Evolutionary conservation across 305 asterid genomes (phyloP), one percentile per base, ranked within the genome.

Genomic region (Ajuga reptans): DNA sequence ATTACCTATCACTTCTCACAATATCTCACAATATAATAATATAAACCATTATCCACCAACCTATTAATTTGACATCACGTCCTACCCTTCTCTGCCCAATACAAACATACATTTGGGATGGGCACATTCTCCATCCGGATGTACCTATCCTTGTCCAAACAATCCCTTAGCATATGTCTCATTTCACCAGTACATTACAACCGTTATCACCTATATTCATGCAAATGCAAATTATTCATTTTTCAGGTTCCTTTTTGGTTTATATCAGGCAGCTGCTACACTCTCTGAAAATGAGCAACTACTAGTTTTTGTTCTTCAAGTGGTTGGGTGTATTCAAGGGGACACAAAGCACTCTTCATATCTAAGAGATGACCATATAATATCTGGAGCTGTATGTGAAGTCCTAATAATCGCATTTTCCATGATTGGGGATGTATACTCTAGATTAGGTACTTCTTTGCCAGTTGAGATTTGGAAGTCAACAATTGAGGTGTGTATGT

Each of bases 371-470:
- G 71, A 65, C 64, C 66, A 69, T 59, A 78, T 74, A 60, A 47
- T 59, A 60, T 66, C 80, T 53, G 81, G 72, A 68, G 67, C 75
- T 75, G 68, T 65, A 0, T 80, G 79, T 82, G 96, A 86, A 79
- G 79, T 81, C 56, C 81, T 88, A 69, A 84, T 75, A 56, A 73
- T 79, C 76, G 87, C 91, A 61, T 84, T 89, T 69, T 55, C 83
- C 56, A 83, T 88, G 87, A 83, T 84, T 73, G 87, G 95, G 56
- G 91, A 89, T 72, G 80, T 88, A 36, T 83, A 86, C 81, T 84
- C 86, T 45, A 84, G 81, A 79, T 85, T 80, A 69, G 90, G 93
- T 66, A 72, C 88, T 72, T 82, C 90, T 51, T 77, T 90, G 77
- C 80, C 90, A 16, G 78, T 79, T 75, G 88, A 80, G 60, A 67